These are phyloP conservation scores for Penicillium sp. DNA, from an alignment of 2,329 filamentous ascomycete genomes.

Conservation along the genomic window DNA sequence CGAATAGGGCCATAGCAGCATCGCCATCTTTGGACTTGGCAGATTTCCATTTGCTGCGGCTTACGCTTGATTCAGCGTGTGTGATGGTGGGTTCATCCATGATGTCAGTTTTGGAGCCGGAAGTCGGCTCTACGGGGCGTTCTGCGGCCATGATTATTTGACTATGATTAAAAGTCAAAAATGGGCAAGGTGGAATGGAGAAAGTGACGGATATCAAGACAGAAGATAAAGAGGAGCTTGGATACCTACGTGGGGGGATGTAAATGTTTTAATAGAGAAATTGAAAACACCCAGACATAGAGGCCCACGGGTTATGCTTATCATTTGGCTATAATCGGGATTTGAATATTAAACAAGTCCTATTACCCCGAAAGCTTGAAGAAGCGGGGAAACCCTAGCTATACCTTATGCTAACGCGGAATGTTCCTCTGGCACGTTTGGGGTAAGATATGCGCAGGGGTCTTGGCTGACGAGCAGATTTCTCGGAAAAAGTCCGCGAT, in stretches of 20 bases:
- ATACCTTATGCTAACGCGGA: slow-evolving; percentile 5
- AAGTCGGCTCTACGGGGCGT: background rate
- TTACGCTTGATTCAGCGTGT: slow-evolving; percentile 30
- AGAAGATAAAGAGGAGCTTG: background rate
- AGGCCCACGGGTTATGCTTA: background rate
- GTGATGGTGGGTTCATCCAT: slow-evolving; percentile 23
- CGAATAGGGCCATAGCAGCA: slow-evolving; percentile 53
- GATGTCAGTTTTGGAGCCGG: slow-evolving; percentile 23
- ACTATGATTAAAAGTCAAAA: background rate
- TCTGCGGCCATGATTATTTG: slow-evolving; percentile 13
- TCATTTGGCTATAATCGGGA: background rate
- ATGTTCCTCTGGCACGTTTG: background rate
- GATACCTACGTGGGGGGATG: background rate
- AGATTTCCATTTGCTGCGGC: slow-evolving; percentile 28
- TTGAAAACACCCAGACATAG: background rate
- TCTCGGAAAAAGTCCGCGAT: slow-evolving; percentile 9
- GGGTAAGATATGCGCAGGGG: background rate
- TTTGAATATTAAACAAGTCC: background rate
- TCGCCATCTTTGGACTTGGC: slow-evolving; percentile 44
- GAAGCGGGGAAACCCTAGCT: slow-evolving; percentile 15
- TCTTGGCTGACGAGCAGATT: slow-evolving; percentile 14
- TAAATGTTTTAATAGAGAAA: background rate
- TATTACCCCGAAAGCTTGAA: slow-evolving; percentile 7
- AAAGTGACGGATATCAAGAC: background rate
- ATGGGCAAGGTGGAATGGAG: background rate